Conservation (phyloP, 306 rosid species). For the Comarum palustre region DNA sequence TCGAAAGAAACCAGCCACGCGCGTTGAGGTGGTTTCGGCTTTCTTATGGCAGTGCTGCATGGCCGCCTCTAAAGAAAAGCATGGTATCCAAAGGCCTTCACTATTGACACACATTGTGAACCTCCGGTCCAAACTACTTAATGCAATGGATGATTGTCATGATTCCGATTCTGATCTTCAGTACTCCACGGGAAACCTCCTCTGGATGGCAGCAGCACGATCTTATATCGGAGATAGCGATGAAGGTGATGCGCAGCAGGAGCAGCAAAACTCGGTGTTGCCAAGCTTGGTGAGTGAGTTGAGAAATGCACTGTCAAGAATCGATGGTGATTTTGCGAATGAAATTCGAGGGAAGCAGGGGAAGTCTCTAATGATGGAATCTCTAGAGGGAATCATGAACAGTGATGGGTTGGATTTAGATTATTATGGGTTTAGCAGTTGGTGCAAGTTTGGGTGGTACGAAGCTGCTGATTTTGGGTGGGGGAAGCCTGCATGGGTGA, state of each 20-base stretch:
- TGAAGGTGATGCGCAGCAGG: not conserved
- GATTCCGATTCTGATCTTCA: not conserved
- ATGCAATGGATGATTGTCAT: not conserved
- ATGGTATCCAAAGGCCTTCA: constrained; percentile 25
- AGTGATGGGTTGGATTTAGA: constrained; percentile 12
- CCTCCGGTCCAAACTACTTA: constrained; percentile 20
- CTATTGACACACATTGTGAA: constrained; percentile 32
- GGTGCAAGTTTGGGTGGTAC: constrained; percentile 35
- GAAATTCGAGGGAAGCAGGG: constrained; percentile 20
- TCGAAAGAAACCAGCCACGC: constrained; percentile 17
- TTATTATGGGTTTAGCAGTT: constrained; percentile 39
- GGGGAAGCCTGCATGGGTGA: constrained; percentile 41
- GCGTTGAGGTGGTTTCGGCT: constrained; percentile 36
- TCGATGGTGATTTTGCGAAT: constrained; percentile 20
- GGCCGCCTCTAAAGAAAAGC: constrained; percentile 26
- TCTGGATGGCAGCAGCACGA: constrained; percentile 29
- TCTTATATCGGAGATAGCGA: not conserved
- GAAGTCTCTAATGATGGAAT: constrained; percentile 8
- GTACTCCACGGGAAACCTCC: constrained; percentile 24
- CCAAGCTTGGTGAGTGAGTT: constrained; percentile 17
- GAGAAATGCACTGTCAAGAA: constrained; percentile 21
- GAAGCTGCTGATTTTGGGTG: constrained; percentile 37
- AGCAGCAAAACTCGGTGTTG: not conserved
- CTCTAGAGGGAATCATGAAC: constrained; percentile 7
- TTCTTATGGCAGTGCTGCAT: constrained; percentile 38